Evolutionary conservation across 2,329 filamentous ascomycete genomes (phyloP).

Genomic region (Capronia americana): DNA sequence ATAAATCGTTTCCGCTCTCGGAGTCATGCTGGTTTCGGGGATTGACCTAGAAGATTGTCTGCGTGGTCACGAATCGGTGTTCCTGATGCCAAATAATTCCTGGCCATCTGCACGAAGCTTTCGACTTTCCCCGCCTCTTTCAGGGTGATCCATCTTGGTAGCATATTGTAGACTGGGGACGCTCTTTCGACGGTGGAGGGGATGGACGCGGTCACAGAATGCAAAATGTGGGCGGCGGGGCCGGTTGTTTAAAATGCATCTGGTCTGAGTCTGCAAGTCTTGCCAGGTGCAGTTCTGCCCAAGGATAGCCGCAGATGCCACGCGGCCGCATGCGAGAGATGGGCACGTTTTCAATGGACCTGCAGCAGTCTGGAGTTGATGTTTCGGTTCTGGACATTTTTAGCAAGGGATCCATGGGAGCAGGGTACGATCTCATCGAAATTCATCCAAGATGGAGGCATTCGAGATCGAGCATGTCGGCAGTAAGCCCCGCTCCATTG

Average conservation of each 20-base stretch:
- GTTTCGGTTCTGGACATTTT: background rate
- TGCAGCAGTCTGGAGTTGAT: background rate
- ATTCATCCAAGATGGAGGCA: background rate
- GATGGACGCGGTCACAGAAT: background rate
- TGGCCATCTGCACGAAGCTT: background rate
- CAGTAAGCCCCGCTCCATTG: background rate
- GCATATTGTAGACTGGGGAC: background rate
- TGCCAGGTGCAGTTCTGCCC: background rate
- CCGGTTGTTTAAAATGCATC: background rate
- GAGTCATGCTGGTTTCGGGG: background rate
- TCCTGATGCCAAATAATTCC: background rate
- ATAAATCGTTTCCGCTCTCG: background rate
- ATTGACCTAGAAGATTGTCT: background rate
- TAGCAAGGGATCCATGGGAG: background rate
- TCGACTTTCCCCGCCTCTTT: background rate
- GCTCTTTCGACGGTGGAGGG: background rate
- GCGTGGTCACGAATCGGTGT: background rate
- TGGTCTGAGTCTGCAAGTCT: background rate
- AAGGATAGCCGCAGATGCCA: slow-evolving; percentile 6
- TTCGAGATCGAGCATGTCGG: background rate
- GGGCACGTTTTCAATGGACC: background rate
- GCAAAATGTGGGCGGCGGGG: background rate
- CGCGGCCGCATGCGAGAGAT: background rate
- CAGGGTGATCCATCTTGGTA: background rate
- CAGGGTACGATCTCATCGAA: background rate